These are phyloP conservation scores for Kwoniella sp. DNA, from an alignment of 768 basidiomycete genomes.

Conservation along the genomic window DNA sequence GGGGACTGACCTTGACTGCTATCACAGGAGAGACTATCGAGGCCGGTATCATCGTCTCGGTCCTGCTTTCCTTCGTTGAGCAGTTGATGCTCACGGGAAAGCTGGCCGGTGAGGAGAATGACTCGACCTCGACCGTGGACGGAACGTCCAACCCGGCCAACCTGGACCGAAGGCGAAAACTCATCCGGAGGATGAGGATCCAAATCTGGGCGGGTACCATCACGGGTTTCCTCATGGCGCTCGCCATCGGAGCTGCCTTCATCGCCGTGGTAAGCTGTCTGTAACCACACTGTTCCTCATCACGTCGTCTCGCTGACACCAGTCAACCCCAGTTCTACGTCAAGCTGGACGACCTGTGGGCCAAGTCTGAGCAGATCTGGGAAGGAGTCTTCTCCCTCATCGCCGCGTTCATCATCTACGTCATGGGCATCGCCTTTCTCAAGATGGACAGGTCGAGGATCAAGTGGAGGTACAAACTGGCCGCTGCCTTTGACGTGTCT, in stretches of 20 bases:
- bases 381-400: constrained; percentile 64
- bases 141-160: background rate
- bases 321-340: constrained; percentile 67
- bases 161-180: constrained; percentile 4
- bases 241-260: constrained; percentile 83
- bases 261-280: constrained; percentile 61
- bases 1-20: background rate
- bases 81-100: constrained; percentile 55
- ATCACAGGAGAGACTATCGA: constrained; percentile 69
- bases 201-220: constrained; percentile 74
- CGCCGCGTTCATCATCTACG: constrained; percentile 68
- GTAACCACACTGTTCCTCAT: no score
- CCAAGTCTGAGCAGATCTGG: constrained; percentile 81
- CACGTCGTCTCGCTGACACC: background rate
- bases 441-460: constrained; percentile 88
- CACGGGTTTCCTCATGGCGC: constrained; percentile 70
- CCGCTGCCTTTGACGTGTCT: constrained; percentile 61
- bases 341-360: constrained; percentile 76
- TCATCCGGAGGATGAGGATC: constrained; percentile 60
- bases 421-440: constrained; percentile 91
- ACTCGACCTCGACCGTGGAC: background rate
- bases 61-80: constrained; percentile 84
- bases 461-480: constrained; percentile 90
- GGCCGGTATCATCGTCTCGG: constrained; percentile 85
- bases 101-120: constrained; percentile 6